Base-by-base conservation (phyloP, 2,329 filamentous ascomycete genomes). In the Penicillium sp. region DNA sequence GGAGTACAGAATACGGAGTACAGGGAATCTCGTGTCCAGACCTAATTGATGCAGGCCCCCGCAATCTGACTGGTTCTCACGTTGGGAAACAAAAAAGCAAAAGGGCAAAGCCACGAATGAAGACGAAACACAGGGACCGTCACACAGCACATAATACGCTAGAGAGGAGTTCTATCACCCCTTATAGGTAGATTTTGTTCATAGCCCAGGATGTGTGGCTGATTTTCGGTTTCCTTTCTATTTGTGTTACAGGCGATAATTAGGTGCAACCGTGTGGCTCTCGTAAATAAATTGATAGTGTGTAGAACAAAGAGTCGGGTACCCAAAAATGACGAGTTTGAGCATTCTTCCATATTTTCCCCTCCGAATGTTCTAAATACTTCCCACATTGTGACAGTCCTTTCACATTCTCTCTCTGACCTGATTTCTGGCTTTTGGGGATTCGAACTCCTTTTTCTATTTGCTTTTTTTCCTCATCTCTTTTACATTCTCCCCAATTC, bases 61-160 rank as follows among this genome's bases (percentile, higher is more conserved):
- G 23, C 35, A 19, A 38, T 49, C 55, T 62, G 13, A 64, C 62
- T 62, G 59, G 61, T 49, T 29, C 39, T 49, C 49, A 27, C 21
- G 31, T 33, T 17, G 49, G 27, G 31, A 57, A 55, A 31, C 17
- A 29, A 36, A 44, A 44, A 56, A 44, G 31, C 12, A 35, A 43
- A 29, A 55, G 58, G 52, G 50, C 41, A 48, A 27, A 53, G 38
- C 53, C 45, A 52, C 64, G 62, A 66, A 66, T 66, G 45, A 53
- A 42, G 42, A 51, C 1, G 29, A 48, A 50, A 62, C 61, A 64
- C 62, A 51, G n/a, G n/a, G 17, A 10, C 31, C 6, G 48, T 47
- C 43, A 53, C 42, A 53, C 49, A 57, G 23, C 49, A 15, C 19
- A 47, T 41, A 8, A 6, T 15, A 8, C 36, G 27, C 55, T 36